phyloP scores from a whole-genome alignment of 202 grass and related monocot species.

The Carex arenaria region DNA sequence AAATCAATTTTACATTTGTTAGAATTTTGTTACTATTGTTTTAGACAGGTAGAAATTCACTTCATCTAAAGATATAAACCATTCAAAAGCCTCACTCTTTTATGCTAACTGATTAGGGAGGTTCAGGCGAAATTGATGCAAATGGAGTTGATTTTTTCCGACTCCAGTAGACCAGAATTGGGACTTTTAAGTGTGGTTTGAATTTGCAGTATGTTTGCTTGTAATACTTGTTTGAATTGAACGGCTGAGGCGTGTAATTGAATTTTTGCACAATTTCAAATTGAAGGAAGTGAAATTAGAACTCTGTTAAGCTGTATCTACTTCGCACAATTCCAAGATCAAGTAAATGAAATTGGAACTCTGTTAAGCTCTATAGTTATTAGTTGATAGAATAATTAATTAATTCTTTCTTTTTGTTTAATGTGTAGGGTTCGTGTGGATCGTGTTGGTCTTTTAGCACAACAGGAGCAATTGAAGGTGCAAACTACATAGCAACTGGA shows the following conservation, averaged over 20 bases:
- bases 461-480: slow-evolving; percentile 61
- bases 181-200: neutral
- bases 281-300: neutral
- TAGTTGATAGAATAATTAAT: neutral
- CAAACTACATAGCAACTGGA: slow-evolving; percentile 62
- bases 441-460: slow-evolving; percentile 93
- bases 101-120: neutral
- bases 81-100: too few relatives aligned
- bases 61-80: too few relatives aligned
- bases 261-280: neutral
- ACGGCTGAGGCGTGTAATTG: too few relatives aligned
- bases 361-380: neutral
- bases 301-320: neutral
- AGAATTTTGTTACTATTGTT: too few relatives aligned
- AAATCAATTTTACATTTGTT: too few relatives aligned
- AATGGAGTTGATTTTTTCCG: neutral
- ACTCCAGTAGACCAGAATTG: neutral
- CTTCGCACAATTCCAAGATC: neutral
- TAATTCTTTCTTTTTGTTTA: neutral
- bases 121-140: neutral
- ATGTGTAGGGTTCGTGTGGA: slow-evolving; percentile 57
- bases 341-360: neutral
- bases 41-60: too few relatives aligned
- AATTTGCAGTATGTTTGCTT: neutral
- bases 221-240: neutral